A percentile compares a stretch with the other conserved stretches of the same genome.
Evolutionary conservation across 768 basidiomycete species (phyloP).

Genomic region (Termitomyces bulborhizus): DNA sequence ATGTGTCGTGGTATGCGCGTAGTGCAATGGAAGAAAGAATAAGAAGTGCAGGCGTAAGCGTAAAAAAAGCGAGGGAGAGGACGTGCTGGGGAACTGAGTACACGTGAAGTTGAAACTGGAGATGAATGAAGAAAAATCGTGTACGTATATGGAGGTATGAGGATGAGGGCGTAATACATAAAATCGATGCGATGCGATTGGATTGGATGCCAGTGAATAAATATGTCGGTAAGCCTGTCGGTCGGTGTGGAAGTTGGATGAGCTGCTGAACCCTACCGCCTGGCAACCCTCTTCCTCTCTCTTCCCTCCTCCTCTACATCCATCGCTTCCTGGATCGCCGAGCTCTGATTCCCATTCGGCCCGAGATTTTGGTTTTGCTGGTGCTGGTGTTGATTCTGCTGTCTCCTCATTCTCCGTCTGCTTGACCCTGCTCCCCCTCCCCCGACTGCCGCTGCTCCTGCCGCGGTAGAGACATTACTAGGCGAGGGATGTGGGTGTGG

Average conservation of each 20-base stretch:
- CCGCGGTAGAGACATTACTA: too few relatives aligned
- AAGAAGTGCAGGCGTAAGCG: too few relatives aligned
- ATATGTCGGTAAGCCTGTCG: background rate
- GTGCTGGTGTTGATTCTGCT: conserved; percentile 26
- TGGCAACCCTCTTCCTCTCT: conserved; percentile 68
- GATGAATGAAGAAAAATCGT: background rate
- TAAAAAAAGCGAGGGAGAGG: too few relatives aligned
- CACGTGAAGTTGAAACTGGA: too few relatives aligned
- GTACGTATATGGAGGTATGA: background rate
- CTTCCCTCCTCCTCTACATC: conserved; percentile 73
- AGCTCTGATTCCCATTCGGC: background rate
- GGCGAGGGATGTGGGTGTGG: background rate
- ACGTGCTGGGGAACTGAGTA: too few relatives aligned
- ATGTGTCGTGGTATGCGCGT: too few relatives aligned
- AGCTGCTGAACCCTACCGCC: conserved; percentile 33
- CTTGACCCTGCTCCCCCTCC: conserved; percentile 10
- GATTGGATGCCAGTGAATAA: background rate
- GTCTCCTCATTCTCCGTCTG: conserved; percentile 55
- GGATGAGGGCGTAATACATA: background rate
- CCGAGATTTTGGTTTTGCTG: background rate
- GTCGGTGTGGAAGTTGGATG: too few relatives aligned
- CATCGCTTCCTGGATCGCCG: conserved; percentile 21
- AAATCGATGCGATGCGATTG: background rate
- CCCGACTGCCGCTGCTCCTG: too few relatives aligned
- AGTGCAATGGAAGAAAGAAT: too few relatives aligned